phyloP scores from a whole-genome alignment of 345 rosid species.

The Barbarea vulgaris region DNA sequence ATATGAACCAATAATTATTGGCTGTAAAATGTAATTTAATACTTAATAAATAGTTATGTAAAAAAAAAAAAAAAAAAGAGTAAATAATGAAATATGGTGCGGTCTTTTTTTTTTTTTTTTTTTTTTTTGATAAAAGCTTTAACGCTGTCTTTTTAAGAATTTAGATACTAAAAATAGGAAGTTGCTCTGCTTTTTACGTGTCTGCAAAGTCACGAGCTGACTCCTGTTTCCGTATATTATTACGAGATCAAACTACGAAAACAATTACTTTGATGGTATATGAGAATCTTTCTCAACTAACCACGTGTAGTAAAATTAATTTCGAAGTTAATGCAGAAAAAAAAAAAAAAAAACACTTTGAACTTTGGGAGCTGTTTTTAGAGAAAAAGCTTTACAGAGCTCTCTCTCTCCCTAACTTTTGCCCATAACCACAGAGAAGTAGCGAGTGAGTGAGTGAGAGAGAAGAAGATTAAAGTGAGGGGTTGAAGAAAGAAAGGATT shows the following conservation, averaged over 20 bases:
- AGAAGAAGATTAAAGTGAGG: not conserved
- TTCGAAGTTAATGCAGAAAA: not conserved
- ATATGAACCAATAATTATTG: not conserved
- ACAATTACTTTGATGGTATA: not conserved
- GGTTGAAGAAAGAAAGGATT: not conserved
- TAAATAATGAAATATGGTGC: not conserved
- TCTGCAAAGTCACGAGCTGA: constrained; percentile 22
- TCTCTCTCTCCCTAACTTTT: not conserved
- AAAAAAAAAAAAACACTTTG: not conserved
- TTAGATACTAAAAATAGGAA: constrained; percentile 32
- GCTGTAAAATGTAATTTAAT: not conserved
- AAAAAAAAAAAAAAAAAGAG: not conserved
- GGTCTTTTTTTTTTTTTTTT: too few species aligned
- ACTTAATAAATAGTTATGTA: not conserved
- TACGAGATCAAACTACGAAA: constrained; percentile 5
- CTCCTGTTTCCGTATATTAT: constrained; percentile 7
- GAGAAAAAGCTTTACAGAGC: not conserved
- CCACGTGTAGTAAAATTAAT: constrained; percentile 15
- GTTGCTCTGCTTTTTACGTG: constrained; percentile 30
- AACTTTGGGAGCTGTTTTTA: constrained; percentile 13
- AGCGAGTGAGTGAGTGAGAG: constrained; percentile 7
- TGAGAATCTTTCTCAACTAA: constrained; percentile 19
- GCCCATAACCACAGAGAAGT: not conserved
- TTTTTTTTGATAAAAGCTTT: too few species aligned
- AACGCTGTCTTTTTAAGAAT: not conserved